These are phyloP conservation scores for Dipodascus albidus DNA, from an alignment of 805 yeast species.

Conservation along the genomic window DNA sequence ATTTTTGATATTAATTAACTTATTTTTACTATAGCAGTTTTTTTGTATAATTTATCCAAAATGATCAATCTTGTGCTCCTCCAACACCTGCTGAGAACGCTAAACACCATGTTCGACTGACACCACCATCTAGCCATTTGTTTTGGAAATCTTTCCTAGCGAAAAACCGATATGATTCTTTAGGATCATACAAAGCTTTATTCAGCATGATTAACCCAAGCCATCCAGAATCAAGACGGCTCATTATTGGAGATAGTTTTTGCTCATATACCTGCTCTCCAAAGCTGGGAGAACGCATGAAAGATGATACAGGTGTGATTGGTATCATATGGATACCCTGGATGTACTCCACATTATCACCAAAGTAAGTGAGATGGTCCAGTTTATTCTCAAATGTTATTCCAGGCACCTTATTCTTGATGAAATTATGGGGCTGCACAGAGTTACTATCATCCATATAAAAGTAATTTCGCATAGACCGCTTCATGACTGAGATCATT, in stretches of 20 bases:
- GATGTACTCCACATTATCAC: constrained; percentile 49
- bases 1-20: too few species aligned
- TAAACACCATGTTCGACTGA: constrained; percentile 77
- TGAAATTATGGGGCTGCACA: constrained; percentile 41
- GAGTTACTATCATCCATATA: constrained; percentile 37
- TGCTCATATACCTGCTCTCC: constrained; percentile 50
- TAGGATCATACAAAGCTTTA: constrained; percentile 63
- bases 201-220: constrained; percentile 60
- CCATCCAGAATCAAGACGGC: constrained; percentile 42
- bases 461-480: constrained; percentile 47
- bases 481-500: constrained; percentile 45
- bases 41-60: too few species aligned
- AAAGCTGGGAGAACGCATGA: constrained; percentile 39
- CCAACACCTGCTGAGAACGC: constrained; percentile 46
- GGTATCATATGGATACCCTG: constrained; percentile 81
- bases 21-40: too few species aligned
- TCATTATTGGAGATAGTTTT: constrained; percentile 35
- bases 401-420: constrained; percentile 62
- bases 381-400: constrained; percentile 66
- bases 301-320: constrained; percentile 49
- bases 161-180: constrained; percentile 50
- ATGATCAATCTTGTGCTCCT: constrained; percentile 6
- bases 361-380: constrained; percentile 68
- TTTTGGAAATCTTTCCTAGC: constrained; percentile 39
- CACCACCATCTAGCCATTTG: constrained; percentile 67